These are phyloP conservation scores for Aspergillus wentii DNA, from an alignment of 495 filamentous ascomycete genomes.

Conservation along the genomic window DNA sequence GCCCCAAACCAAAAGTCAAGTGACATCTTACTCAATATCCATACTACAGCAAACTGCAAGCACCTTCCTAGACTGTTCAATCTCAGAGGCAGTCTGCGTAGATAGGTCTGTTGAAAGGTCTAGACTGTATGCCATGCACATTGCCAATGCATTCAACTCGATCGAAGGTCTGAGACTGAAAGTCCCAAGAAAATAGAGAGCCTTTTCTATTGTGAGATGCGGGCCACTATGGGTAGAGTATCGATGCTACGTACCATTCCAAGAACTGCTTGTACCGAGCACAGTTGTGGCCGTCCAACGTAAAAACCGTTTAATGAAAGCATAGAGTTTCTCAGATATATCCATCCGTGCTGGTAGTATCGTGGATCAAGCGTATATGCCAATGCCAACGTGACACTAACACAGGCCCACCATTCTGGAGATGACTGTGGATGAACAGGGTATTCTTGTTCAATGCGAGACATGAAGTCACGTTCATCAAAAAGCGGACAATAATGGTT, in stretches of 20 bases:
- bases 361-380: neutral
- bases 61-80: too few relatives aligned
- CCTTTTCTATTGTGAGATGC: too few relatives aligned
- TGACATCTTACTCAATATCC: too few relatives aligned
- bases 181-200: too few relatives aligned
- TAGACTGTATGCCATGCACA: too few relatives aligned
- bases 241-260: neutral
- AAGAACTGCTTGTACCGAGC: neutral
- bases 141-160: too few relatives aligned
- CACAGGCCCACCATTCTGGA: constrained; percentile 1
- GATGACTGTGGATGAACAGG: neutral
- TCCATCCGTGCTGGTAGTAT: neutral
- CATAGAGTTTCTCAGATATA: neutral
- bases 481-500: constrained; percentile 1
- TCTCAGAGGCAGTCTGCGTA: too few relatives aligned
- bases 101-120: too few relatives aligned
- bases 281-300: neutral
- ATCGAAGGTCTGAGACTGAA: too few relatives aligned
- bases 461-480: neutral
- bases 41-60: neutral
- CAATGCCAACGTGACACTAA: constrained; percentile 1
- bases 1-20: too few relatives aligned
- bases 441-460: constrained; percentile 1
- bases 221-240: neutral
- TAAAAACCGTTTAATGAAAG: neutral